Base-by-base conservation (phyloP, 176 grass and related monocot species). In the Echinochloa phyllopogon region DNA sequence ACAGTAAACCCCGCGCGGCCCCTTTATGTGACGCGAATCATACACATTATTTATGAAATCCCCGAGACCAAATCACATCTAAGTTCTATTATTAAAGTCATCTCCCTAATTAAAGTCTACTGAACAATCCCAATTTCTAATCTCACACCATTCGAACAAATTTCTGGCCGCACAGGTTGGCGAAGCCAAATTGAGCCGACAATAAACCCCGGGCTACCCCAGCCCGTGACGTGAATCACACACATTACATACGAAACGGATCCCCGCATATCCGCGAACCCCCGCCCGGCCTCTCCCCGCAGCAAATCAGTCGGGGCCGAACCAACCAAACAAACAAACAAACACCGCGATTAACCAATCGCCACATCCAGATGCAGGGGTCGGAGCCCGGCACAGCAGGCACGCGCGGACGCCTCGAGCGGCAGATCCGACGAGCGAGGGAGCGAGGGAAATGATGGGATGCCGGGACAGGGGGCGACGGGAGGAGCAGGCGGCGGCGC, bases 401-500 rank as follows among this genome's bases (percentile, higher is more conserved):
- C 24, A 5, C 6, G 17, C 18, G 42, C 74, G 29, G 8, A 8
- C 18, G 17, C 13, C 0, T 10, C 9, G 21, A 10, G 75, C 62
- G 63, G 33, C 21, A 80, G 76, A 85, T 80, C 76, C 41, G 47
- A 7, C 14, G n/a, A 44, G 15, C 17, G 1, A 18, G 17, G 16
- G 29, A 25, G 20, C 44, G 51, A 44, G 12, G 61, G 64, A 75
- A 15, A 76, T 60, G 42, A 33, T 33, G 29, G 29, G 65, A 68
- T 24, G 57, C 3, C 2, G 3, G 55, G 0, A 57, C 20, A 24
- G 57, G 57, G 57, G 15, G 47, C 8, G 21, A 14, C 9, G 61
- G 25, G 43, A 45, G 25, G 63, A 13, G 62, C 3, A 36, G 40
- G 62, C 62, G 62, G 62, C 71, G 75, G 68, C 86, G 74, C 90